phyloP scores from a whole-genome alignment of 345 rosid species.

The Aethionema arabicum region DNA sequence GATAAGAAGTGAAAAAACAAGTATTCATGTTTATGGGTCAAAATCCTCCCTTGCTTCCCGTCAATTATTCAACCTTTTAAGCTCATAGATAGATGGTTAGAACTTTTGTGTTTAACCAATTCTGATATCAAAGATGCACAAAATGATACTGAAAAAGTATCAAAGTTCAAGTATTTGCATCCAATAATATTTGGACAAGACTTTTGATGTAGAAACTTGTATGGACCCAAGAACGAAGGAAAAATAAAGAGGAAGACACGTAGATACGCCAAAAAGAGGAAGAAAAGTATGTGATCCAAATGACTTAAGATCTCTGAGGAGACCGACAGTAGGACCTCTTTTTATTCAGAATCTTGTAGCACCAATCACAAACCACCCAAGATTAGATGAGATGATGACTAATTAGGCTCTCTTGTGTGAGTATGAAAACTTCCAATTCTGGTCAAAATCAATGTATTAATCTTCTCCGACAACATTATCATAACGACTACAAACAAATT shows the following conservation, averaged over 20 bases:
- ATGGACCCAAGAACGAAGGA: background rate
- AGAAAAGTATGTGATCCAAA: no score
- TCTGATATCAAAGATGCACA: conserved; percentile 5
- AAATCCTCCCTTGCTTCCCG: background rate
- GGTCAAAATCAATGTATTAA: conserved; percentile 10
- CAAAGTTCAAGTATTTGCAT: background rate
- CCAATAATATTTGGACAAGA: background rate
- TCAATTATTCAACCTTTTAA: background rate
- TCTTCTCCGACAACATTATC: background rate
- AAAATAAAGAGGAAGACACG: background rate
- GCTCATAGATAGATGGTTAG: background rate
- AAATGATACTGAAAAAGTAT: background rate
- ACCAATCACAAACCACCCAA: conserved; percentile 2
- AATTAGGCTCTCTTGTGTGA: background rate
- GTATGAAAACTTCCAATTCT: background rate
- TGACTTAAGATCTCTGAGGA: background rate
- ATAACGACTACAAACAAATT: background rate
- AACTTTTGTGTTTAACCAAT: background rate
- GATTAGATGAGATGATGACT: conserved; percentile 1
- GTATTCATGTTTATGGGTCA: background rate
- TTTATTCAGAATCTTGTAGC: background rate
- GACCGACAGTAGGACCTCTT: background rate
- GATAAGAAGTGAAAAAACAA: conserved; percentile 12
- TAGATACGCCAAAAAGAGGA: background rate
- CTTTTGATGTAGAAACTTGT: background rate